These are phyloP conservation scores for Lithocarpus polystachyus DNA, from an alignment of 306 rosid species.

Conservation along the genomic window DNA sequence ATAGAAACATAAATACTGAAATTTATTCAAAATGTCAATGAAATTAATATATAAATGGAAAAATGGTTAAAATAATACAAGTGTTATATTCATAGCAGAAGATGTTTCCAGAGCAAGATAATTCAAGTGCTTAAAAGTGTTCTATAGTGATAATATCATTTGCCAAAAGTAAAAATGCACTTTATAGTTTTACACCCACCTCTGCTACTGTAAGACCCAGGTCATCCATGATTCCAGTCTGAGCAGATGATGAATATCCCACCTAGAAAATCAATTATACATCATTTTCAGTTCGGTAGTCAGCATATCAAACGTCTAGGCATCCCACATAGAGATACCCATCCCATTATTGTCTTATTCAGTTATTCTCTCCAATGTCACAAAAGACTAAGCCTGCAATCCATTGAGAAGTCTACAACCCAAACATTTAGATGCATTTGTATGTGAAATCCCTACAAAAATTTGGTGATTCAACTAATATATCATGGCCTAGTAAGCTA, in stretches of 20 bases:
- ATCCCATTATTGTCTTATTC: not conserved
- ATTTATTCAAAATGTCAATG: no score
- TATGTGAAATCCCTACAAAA: no score
- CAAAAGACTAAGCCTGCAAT: not conserved
- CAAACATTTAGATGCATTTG: not conserved
- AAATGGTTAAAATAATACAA: no score
- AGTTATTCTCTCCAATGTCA: not conserved
- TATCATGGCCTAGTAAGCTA: no score
- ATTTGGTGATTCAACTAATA: no score
- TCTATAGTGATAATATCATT: no score
- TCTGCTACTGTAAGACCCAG: constrained; percentile 57
- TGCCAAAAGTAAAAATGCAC: no score
- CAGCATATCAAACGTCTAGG: not conserved
- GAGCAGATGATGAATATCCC: constrained; percentile 84
- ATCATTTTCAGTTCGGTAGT: not conserved
- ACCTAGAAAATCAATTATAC: constrained; percentile 47
- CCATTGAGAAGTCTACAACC: not conserved
- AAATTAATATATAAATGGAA: no score
- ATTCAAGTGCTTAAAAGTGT: no score
- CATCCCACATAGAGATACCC: not conserved
- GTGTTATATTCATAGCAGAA: no score
- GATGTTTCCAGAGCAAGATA: no score
- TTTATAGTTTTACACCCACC: constrained; percentile 29
- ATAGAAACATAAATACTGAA: no score
- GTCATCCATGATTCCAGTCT: constrained; percentile 60